These are phyloP conservation scores for Rhodotorula sp. DNA, from an alignment of 1,284 basidiomycete species.

Conservation along the genomic window DNA sequence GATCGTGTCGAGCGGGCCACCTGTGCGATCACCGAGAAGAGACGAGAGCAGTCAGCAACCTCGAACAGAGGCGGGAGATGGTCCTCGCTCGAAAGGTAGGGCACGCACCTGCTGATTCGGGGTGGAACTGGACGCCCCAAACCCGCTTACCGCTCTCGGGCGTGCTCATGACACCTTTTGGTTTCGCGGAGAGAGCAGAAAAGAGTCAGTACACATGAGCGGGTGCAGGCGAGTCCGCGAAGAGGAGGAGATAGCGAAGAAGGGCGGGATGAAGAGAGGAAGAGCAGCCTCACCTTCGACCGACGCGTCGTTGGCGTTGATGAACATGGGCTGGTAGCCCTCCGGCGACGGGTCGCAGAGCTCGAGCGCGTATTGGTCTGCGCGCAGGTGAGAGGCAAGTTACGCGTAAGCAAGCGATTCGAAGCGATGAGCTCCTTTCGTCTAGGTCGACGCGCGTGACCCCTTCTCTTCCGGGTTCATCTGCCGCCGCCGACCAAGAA, in stretches of 20 bases:
- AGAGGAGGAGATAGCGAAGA: too few relatives aligned
- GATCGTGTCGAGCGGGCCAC: constrained; percentile 29
- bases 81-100: neutral
- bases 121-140: constrained; percentile 97
- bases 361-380: constrained; percentile 85
- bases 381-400: constrained; percentile 11
- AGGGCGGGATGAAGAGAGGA: neutral
- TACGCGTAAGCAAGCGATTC: too few relatives aligned
- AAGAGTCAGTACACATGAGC: too few relatives aligned
- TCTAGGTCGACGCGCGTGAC: neutral
- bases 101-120: constrained; percentile 65
- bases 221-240: too few relatives aligned
- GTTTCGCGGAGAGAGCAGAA: too few relatives aligned
- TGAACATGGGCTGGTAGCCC: constrained; percentile 96
- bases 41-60: neutral
- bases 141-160: constrained; percentile 78
- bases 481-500: neutral
- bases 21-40: neutral
- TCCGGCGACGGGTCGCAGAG: constrained; percentile 88
- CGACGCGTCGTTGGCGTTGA: constrained; percentile 76
- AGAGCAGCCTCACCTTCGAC: constrained; percentile 14
- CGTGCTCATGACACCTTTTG: constrained; percentile 82
- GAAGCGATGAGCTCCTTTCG: neutral
- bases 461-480: neutral
- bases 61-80: neutral